Percentiles rank a stretch among this genome's conserved stretches.
Conservation (phyloP, 208 protist genomes). For the Trichomonas tenax region DNA sequence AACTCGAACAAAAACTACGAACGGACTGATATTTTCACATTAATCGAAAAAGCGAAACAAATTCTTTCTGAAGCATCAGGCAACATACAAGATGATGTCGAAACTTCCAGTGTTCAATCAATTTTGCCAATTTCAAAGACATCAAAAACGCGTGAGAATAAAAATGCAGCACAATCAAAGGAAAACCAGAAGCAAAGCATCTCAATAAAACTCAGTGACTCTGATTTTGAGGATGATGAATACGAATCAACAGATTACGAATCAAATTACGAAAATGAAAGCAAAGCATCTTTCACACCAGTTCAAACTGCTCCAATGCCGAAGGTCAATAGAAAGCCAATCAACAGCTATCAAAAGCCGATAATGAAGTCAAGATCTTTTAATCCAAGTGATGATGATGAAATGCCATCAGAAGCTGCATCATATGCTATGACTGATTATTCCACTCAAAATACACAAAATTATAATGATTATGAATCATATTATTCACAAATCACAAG, state of each 20-base stretch:
- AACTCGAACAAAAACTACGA: background rate
- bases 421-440: too few relatives aligned
- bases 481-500: too few relatives aligned
- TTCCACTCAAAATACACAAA: too few relatives aligned
- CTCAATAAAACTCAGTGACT: background rate
- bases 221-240: background rate
- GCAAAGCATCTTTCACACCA: too few relatives aligned
- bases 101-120: background rate
- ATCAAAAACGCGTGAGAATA: background rate
- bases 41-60: background rate
- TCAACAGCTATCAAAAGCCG: too few relatives aligned
- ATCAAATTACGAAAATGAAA: too few relatives aligned
- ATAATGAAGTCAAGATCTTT: too few relatives aligned
- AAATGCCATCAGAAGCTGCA: too few relatives aligned
- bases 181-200: background rate
- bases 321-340: too few relatives aligned
- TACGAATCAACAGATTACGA: background rate
- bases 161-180: background rate
- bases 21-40: background rate
- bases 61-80: background rate
- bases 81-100: background rate
- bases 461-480: too few relatives aligned
- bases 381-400: too few relatives aligned
- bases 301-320: too few relatives aligned
- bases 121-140: background rate